Base-by-base conservation (phyloP, 257 asterid genomes). In the Lantana camara region DNA sequence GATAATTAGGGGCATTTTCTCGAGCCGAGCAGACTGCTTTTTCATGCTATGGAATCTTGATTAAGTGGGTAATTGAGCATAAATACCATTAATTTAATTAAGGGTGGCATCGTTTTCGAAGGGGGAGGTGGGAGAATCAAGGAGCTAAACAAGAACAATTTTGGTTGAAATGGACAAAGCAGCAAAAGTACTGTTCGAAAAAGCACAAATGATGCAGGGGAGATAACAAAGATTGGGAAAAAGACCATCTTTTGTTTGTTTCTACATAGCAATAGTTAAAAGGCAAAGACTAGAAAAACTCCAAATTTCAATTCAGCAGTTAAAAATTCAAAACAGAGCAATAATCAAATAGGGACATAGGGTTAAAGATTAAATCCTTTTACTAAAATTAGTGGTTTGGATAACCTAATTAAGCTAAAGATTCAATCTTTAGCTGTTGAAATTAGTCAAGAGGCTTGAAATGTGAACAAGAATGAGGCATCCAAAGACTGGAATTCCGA, bases 161-260 rank as follows among this genome's bases (percentile, higher is more conserved):
- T 66, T 3, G 8, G 34, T 50, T 14, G 51, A 63, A 70, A 0
- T 62, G 60, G 77, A 71, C 77, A 71, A 62, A 23, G 27, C 3
- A 10, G 47, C 19, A 67, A 16, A 5, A 11, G 32, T 57, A 20
- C 35, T 8, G 23, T n/a, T 34, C 30, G 60, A 59, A 75, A 68
- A 60, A 49, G 44, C 32, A 60, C 73, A 55, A 74, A 75, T 27
- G 12, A 46, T 64, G 63, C 10, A 57, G 78, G 49, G 71, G 60
- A 57, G 50, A 57, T 74, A 67, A 63, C 75, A 71, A 68, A 76
- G 77, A n/a, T 48, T 7, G 57, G 41, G 34, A 42, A 24, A 37
- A 55, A 8, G 19, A 5, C 2, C 32, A 27, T 2, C 5, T 27
- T 27, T 58, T 47, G 53, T 51, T 50, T 54, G 24, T 59, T 49